Percentiles rank a stretch among this genome's conserved stretches.
phyloP scores from a whole-genome alignment of 2,329 filamentous ascomycete species.

The Capronia epimyces region DNA sequence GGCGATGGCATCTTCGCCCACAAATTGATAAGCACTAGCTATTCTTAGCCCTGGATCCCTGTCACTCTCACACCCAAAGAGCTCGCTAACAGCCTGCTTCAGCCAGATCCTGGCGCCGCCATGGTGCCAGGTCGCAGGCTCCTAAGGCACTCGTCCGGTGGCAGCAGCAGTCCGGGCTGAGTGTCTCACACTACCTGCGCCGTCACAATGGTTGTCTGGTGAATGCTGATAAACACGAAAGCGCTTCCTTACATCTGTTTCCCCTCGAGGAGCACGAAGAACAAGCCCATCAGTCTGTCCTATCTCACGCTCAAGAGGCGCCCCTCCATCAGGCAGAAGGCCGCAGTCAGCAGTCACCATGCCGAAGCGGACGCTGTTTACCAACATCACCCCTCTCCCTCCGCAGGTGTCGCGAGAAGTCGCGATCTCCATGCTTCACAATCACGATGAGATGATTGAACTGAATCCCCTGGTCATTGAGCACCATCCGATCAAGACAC shows the following conservation, averaged over 20 bases:
- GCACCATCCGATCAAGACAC: slow-evolving; percentile 62
- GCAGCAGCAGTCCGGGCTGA: background rate
- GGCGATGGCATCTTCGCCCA: background rate
- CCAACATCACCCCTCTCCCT: slow-evolving; percentile 72
- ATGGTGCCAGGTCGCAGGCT: background rate
- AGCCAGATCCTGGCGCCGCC: background rate
- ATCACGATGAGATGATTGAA: slow-evolving; percentile 78
- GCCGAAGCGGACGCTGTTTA: slow-evolving; percentile 67
- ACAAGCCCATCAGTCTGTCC: background rate
- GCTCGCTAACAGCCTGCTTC: background rate
- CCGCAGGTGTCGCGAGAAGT: slow-evolving; percentile 59
- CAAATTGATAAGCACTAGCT: slow-evolving; percentile 21
- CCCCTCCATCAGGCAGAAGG: background rate
- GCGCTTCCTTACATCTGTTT: background rate
- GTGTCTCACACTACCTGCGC: background rate
- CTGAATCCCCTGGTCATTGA: slow-evolving; percentile 77
- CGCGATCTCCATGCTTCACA: slow-evolving; percentile 70
- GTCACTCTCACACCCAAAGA: background rate
- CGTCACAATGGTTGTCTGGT: background rate
- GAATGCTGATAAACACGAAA: background rate
- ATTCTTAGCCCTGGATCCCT: slow-evolving; percentile 17
- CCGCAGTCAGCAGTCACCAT: slow-evolving; percentile 42
- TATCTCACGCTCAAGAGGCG: background rate
- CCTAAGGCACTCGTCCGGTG: background rate
- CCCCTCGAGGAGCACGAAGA: background rate